Evolutionary conservation across 2,329 filamentous ascomycete genomes (phyloP), one percentile per base, ranked within the genome.

Genomic region (Aspergillus bombycis): DNA sequence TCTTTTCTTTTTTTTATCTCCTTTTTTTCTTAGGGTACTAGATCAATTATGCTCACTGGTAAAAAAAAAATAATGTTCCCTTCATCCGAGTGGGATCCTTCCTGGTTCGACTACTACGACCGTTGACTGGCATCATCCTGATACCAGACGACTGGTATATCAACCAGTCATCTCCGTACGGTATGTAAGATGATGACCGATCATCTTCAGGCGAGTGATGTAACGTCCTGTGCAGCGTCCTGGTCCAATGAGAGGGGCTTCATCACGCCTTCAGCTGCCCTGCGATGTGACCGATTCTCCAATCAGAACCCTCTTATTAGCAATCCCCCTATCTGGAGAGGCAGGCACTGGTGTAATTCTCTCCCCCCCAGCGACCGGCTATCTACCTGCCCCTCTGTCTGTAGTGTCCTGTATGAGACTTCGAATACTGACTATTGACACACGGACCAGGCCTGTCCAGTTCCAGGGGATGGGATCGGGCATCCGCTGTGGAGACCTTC

Each of bases 251-350:
- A n/a, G 38, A 41, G 38, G 8, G 19, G 2, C 19, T 41, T 16
- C 0, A 1, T n/a, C 38, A 41, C 34, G 38, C 38, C 19, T 41
- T 41, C 38, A 41, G 16, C 8, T 9, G 11, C 45, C 45, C 11
- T 48, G n/a, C 14, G 6, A 2, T 5, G 21, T 48, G 11, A 28
- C 12, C 6, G 7, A 41, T 38, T 53, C 52, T 61, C 56, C 60
- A 58, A 62, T 58, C 60, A 58, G 16, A 62, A 46, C 28, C 8
- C n/a, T 5, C 34, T 4, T 36, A 59, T 59, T 59, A 23, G 14
- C 45, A 52, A 59, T 52, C 23, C 14, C 21, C 23, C 11, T 10
- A 19, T 1, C n/a, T 19, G 8, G 19, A 41, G 19, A 41, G 38
- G 38, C 16, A 41, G 38, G 38, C 16, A 3, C 48, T 52, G 28